phyloP scores from a whole-genome alignment of 2,329 filamentous ascomycete genomes.

The Cercospora berteroae region DNA sequence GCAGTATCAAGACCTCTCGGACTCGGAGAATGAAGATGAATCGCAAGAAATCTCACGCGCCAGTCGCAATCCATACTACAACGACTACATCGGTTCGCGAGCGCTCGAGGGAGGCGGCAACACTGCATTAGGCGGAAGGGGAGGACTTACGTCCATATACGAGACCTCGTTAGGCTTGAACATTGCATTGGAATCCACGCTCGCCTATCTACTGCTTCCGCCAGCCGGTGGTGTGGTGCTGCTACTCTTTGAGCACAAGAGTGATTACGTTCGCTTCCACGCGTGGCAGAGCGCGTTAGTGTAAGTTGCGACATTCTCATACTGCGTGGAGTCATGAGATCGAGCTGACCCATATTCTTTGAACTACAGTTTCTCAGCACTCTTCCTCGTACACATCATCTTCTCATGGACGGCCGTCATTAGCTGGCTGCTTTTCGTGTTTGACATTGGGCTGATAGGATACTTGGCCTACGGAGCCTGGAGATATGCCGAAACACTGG shows the following conservation, averaged over 20 bases:
- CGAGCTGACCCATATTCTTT: slow-evolving; percentile 12
- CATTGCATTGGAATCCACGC: slow-evolving; percentile 83
- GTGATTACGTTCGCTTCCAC: slow-evolving; percentile 96
- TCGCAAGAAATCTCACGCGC: slow-evolving; percentile 29
- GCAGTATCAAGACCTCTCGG: slow-evolving; percentile 33
- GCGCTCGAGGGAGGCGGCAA: slow-evolving; percentile 30
- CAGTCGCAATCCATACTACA: slow-evolving; percentile 23
- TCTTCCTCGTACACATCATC: slow-evolving; percentile 76
- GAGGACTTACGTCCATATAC: slow-evolving; percentile 66
- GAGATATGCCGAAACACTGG: slow-evolving; percentile 68
- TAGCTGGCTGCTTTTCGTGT: slow-evolving; percentile 77
- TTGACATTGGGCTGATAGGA: slow-evolving; percentile 72
- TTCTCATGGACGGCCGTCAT: slow-evolving; percentile 82
- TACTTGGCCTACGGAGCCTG: slow-evolving; percentile 79
- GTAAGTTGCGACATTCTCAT: not conserved
- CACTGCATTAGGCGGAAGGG: slow-evolving; percentile 29
- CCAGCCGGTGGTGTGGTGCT: slow-evolving; percentile 82
- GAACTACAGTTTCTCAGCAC: slow-evolving; percentile 28
- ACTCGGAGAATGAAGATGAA: slow-evolving; percentile 8
- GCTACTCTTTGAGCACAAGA: slow-evolving; percentile 85
- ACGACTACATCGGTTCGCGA: slow-evolving; percentile 34
- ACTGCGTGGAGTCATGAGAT: too few relatives aligned
- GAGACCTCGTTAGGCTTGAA: slow-evolving; percentile 85
- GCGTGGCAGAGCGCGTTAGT: slow-evolving; percentile 70
- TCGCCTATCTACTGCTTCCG: slow-evolving; percentile 83